Conservation (phyloP, 2,329 filamentous ascomycete species). For the Calonectria pseudoturangicola region DNA sequence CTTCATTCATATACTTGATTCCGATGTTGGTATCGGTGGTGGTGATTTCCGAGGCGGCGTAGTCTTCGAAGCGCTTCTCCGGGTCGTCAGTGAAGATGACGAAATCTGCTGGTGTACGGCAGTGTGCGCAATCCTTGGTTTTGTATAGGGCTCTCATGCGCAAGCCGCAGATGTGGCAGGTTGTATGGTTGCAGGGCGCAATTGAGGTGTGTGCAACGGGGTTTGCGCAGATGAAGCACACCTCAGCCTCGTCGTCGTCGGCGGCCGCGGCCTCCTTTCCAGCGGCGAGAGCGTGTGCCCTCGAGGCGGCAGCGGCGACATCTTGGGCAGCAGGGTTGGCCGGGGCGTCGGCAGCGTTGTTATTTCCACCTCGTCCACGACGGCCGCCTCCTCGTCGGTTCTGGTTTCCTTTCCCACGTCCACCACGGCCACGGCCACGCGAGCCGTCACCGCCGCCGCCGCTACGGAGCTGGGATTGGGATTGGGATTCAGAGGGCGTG, state of each 20-base stretch:
- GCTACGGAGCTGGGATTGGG: constrained; percentile 41
- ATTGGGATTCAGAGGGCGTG: constrained; percentile 45
- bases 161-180: constrained; percentile 96
- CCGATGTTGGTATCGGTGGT: constrained; percentile 90
- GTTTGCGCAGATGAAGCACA: constrained; percentile 99
- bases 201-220: constrained; percentile 90
- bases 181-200: constrained; percentile 95
- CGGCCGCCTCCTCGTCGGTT: constrained; percentile 61
- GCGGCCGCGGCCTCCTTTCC: constrained; percentile 52
- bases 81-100: constrained; percentile 95
- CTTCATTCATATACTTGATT: constrained; percentile 90
- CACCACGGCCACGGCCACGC: constrained; percentile 64
- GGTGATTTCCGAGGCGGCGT: constrained; percentile 81
- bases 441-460: constrained; percentile 46
- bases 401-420: constrained; percentile 64
- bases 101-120: constrained; percentile 84
- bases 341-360: constrained; percentile 46
- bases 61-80: constrained; percentile 90
- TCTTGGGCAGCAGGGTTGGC: constrained; percentile 58
- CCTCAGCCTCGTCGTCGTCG: constrained; percentile 77
- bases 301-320: constrained; percentile 59
- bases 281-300: constrained; percentile 58
- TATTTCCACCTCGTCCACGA: constrained; percentile 55
- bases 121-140: constrained; percentile 97
- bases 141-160: constrained; percentile 96